phyloP scores from a whole-genome alignment of 495 filamentous ascomycete genomes.

The Cercophora scortea region DNA sequence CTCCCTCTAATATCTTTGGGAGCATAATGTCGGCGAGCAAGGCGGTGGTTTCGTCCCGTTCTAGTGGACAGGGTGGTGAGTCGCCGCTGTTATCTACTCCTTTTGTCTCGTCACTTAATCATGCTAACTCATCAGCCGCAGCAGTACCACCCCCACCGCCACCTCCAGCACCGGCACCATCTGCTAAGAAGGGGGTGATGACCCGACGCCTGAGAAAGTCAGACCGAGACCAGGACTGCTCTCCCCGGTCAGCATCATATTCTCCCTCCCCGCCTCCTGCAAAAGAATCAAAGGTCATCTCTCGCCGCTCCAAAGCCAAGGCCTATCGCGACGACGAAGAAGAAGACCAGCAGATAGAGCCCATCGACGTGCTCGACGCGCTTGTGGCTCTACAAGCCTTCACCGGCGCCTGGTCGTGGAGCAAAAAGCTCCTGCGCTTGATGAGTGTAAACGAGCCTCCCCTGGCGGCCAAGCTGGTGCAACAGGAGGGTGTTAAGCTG shows the following conservation, averaged over 20 bases:
- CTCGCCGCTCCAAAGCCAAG: not conserved
- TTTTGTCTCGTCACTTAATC: not conserved
- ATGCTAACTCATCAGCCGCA: not conserved
- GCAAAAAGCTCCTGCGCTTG: conserved; percentile 6
- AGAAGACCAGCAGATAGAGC: not conserved
- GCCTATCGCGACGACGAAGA: not conserved
- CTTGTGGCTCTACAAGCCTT: conserved; percentile 45
- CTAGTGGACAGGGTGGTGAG: no score
- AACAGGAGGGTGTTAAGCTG: not conserved
- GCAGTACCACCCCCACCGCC: not conserved
- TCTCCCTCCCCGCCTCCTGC: no score
- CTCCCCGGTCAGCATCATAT: no score
- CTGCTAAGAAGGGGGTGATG: not conserved
- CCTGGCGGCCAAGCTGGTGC: not conserved
- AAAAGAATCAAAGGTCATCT: no score
- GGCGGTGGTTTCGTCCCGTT: no score
- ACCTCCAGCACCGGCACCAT: not conserved
- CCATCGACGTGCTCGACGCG: not conserved
- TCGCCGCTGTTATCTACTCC: no score
- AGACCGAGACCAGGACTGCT: no score
- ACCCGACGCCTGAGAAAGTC: no score
- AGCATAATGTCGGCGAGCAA: no score
- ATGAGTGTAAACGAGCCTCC: not conserved
- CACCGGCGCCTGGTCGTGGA: conserved; percentile 38
- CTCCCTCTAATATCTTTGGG: no score